Conservation (phyloP, 176 grass and related monocot genomes). For the Oropetium thomaeum region DNA sequence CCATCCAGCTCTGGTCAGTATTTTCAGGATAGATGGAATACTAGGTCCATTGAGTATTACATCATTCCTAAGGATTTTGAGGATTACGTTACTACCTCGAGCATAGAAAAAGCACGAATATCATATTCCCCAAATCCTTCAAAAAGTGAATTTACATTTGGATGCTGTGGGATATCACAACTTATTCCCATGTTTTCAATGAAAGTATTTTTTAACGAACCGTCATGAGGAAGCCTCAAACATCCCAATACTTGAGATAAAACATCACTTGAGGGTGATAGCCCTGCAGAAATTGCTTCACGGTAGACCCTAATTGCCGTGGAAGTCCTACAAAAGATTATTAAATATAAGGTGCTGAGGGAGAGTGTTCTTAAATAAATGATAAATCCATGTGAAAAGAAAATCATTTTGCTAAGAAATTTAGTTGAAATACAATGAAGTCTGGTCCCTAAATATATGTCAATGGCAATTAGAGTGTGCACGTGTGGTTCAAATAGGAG, state of each 20-base stretch:
- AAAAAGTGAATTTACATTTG: conserved; percentile 73
- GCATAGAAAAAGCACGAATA: conserved; percentile 73
- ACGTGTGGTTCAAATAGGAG: background rate
- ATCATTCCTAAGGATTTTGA: too few relatives aligned
- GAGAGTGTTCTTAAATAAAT: background rate
- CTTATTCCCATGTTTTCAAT: conserved; percentile 71
- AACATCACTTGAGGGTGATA: conserved; percentile 71
- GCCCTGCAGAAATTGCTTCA: conserved; percentile 58
- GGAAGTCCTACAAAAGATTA: conserved; percentile 62
- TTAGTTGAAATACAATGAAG: background rate
- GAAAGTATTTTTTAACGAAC: conserved; percentile 56
- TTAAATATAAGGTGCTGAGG: conserved; percentile 13
- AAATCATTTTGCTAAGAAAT: background rate
- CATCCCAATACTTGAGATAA: conserved; percentile 96
- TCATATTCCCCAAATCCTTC: conserved; percentile 98
- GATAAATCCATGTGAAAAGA: background rate
- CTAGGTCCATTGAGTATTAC: conserved; percentile 15
- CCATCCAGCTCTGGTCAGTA: conserved; percentile 26
- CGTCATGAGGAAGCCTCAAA: conserved; percentile 78
- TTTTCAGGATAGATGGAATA: conserved; percentile 16
- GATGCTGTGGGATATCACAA: conserved; percentile 64
- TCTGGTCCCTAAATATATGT: background rate
- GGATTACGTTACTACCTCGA: conserved; percentile 60
- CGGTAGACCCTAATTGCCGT: conserved; percentile 68
- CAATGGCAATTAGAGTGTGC: background rate